phyloP scores from a whole-genome alignment of 129 eudicot genomes.

The Saussurea involucrata region DNA sequence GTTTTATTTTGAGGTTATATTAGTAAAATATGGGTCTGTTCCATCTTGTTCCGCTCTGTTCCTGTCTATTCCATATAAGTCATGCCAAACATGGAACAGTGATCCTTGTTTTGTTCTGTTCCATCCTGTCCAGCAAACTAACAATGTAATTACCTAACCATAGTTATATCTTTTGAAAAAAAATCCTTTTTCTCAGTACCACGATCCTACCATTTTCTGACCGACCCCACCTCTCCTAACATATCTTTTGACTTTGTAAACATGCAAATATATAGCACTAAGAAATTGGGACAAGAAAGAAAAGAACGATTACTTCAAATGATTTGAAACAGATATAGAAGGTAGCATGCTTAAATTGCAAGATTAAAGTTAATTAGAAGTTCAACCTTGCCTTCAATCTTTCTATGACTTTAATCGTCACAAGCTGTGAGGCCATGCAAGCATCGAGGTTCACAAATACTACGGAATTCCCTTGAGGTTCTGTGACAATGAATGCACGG shows the following conservation, averaged over 20 bases:
- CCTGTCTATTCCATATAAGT: no score
- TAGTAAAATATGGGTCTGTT: no score
- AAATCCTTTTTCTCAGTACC: not conserved
- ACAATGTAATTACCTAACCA: not conserved
- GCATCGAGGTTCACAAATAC: conserved; percentile 96
- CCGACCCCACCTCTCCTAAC: not conserved
- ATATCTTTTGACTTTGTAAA: not conserved
- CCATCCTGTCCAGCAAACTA: no score
- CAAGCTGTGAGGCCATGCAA: conserved; percentile 98
- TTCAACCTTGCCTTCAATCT: conserved; percentile 82
- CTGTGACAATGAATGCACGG: conserved; percentile 45
- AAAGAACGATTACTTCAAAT: not conserved
- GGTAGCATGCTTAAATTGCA: not conserved
- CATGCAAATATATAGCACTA: not conserved
- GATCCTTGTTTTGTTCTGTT: no score
- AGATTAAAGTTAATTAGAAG: not conserved
- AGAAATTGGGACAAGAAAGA: not conserved
- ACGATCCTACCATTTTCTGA: not conserved
- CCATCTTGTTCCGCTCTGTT: no score
- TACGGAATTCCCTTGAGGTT: conserved; percentile 39
- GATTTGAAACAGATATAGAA: not conserved
- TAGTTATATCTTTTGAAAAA: not conserved
- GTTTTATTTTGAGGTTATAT: no score
- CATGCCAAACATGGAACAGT: no score
- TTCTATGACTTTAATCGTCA: conserved; percentile 85